These are phyloP conservation scores for Naganishia albida DNA, from an alignment of 1,284 basidiomycete genomes.

Conservation along the genomic window DNA sequence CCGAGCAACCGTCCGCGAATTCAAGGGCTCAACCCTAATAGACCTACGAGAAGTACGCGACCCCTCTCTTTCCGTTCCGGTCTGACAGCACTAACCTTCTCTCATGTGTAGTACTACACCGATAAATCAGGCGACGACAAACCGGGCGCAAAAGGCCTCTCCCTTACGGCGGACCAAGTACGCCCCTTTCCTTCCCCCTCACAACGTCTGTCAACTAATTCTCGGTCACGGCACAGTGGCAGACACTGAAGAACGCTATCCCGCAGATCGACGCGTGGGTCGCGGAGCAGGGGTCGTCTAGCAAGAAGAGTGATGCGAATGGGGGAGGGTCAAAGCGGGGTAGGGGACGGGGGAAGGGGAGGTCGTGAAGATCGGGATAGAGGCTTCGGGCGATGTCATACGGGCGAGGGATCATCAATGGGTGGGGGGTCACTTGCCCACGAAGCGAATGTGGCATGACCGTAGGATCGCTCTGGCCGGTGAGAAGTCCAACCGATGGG, in stretches of 20 bases:
- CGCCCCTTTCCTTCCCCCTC: constrained; percentile 36
- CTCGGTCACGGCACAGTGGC: background rate
- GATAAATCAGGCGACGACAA: constrained; percentile 62
- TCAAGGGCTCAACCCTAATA: constrained; percentile 67
- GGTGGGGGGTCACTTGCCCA: too few species aligned
- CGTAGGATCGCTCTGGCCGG: too few species aligned
- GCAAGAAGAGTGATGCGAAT: constrained; percentile 11
- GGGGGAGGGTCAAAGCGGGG: background rate
- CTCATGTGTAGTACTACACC: constrained; percentile 59
- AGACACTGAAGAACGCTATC: constrained; percentile 10
- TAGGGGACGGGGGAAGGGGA: constrained; percentile 8
- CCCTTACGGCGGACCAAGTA: constrained; percentile 70
- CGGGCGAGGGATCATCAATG: too few species aligned
- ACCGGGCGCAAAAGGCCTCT: constrained; percentile 79
- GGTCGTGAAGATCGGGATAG: constrained; percentile 4
- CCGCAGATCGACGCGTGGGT: constrained; percentile 25
- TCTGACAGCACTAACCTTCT: background rate
- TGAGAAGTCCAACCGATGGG: too few species aligned
- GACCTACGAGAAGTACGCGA: constrained; percentile 68
- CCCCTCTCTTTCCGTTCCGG: background rate
- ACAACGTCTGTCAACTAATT: background rate
- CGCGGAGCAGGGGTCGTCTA: background rate
- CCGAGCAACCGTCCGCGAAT: constrained; percentile 67
- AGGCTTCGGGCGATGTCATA: too few species aligned
- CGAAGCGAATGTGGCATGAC: too few species aligned